Evolutionary conservation across 2,329 filamentous ascomycete genomes (phyloP), one percentile per base, ranked within the genome.

Genomic region (Fusarium continuum): DNA sequence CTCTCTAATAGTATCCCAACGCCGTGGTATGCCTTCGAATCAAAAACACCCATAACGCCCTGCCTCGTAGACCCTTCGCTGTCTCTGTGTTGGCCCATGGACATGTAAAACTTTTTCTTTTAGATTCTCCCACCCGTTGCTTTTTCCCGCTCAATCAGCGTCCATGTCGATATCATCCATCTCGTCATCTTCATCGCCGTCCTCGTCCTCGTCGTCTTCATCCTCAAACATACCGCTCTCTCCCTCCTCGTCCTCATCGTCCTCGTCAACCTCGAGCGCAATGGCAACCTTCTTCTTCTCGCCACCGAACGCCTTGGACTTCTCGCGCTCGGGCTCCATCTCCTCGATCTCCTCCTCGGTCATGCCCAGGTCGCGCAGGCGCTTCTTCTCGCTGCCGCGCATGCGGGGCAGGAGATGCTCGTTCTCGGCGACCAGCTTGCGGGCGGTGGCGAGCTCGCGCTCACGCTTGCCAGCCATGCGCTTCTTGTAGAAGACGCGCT

Each of bases 401-500:
- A 90, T 81, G 74, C 85, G 85, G 70, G 92, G 92, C 72, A 99
- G 86, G 77, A 99, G 84, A 80, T 99, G 95, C 82, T 93, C 88
- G 79, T 97, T 94, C 82, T 95, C 88, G 69, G 89, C 89, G 46
- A 99, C 93, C 67, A 98, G 84, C 83, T 94, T 95, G 77, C 92
- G 84, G 74, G 97, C 92, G 64, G 85, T 82, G 72, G 89, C 90
- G 65, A 91, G 83, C 82, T 95, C 88, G 74, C 88, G 86, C 78
- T 91, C 91, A 79, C 91, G 89, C 81, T 96, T 96, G 77, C 93
- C 93, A 47, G 88, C 88, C 91, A 98, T 93, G 75, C 95, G 89
- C 75, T 90, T 89, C 86, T 92, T 93, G 84, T 97, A 97, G 81
- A 97, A 97, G 67, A 90, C 90, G 70, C 92, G 86, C 84, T 98